phyloP scores from a whole-genome alignment of 2,329 filamentous ascomycete species.

The Fusarium pilosicola region DNA sequence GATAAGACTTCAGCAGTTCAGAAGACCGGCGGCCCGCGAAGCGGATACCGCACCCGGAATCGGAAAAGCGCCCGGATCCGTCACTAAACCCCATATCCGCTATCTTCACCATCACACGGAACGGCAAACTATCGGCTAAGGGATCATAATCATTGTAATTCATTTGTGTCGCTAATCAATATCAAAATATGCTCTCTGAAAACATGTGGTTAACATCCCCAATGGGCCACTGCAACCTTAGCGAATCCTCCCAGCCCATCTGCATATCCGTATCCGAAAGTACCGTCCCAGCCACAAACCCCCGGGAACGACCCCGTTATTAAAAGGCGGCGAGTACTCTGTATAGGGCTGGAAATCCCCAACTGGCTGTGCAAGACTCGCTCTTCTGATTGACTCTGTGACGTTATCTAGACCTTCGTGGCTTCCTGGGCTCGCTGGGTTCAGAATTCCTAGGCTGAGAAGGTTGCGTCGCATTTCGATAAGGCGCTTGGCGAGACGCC shows the following conservation, averaged over 20 bases:
- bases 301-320: not conserved
- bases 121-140: not conserved
- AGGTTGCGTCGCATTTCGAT: constrained; percentile 23
- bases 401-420: constrained; percentile 13
- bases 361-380: constrained; percentile 2
- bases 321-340: constrained; percentile 17
- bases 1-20: not conserved
- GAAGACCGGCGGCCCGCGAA: not conserved
- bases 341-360: not conserved
- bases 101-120: not conserved
- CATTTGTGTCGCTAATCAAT: not conserved
- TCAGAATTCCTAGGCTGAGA: constrained; percentile 7
- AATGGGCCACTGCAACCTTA: constrained; percentile 25
- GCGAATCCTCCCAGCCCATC: constrained; percentile 24
- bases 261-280: constrained; percentile 28
- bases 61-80: not conserved
- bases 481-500: constrained; percentile 15
- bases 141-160: not conserved
- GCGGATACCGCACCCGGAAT: not conserved
- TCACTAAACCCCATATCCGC: not conserved
- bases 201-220: constrained; percentile 34
- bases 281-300: not conserved
- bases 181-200: constrained; percentile 21
- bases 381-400: constrained; percentile 11
- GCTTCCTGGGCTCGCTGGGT: not conserved